Evolutionary conservation across 148 eudicot species (phyloP).

Genomic region (Rhododendron vialii): DNA sequence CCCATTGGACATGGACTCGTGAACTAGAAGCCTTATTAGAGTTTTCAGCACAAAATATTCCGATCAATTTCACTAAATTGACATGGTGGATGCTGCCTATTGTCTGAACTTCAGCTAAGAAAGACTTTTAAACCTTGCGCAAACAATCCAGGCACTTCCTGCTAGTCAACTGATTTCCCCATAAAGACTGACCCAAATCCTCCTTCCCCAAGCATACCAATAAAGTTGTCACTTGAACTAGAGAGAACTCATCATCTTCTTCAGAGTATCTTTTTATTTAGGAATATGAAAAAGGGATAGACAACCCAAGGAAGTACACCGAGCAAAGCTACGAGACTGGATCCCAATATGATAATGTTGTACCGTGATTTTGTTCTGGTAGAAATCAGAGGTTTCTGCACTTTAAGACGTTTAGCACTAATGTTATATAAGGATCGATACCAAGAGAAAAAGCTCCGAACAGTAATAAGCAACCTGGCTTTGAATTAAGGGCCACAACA

Average conservation of each 20-base stretch:
- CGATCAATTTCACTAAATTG: slow-evolving; percentile 11
- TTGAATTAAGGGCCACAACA: neutral
- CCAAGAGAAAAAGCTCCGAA: slow-evolving; percentile 16
- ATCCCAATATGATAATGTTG: neutral
- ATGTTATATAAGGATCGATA: too few species aligned
- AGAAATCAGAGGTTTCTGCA: neutral
- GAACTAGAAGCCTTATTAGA: slow-evolving; percentile 10
- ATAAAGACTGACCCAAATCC: slow-evolving; percentile 1
- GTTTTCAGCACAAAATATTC: slow-evolving; percentile 6
- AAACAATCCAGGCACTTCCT: slow-evolving; percentile 9
- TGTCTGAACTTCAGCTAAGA: slow-evolving; percentile 13
- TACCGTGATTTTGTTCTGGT: neutral
- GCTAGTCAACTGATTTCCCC: neutral
- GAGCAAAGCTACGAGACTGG: neutral
- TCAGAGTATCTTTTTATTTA: neutral
- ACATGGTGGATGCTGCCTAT: slow-evolving; percentile 18
- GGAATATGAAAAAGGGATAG: neutral
- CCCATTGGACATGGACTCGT: slow-evolving; percentile 8
- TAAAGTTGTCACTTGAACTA: neutral
- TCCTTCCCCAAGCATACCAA: neutral
- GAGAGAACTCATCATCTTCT: neutral
- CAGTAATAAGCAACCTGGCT: slow-evolving; percentile 17
- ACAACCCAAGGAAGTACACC: neutral
- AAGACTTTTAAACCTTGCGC: neutral
- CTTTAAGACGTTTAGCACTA: neutral